A percentile compares a stretch with the other conserved stretches of the same genome.
Conservation (phyloP, 257 asterid species). For the Fraxinus quadrangulata region DNA sequence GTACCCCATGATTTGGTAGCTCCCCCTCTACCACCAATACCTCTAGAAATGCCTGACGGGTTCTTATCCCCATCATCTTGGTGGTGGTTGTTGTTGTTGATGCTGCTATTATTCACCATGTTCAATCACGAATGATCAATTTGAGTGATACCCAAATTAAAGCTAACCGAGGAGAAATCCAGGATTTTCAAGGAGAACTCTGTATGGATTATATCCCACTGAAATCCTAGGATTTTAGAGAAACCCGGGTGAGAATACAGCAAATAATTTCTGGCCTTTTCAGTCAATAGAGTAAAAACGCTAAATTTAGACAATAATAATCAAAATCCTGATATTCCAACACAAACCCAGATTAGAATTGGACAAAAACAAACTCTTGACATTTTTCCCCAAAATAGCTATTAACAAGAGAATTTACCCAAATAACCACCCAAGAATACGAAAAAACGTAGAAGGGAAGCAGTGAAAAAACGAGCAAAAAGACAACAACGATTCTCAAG, state of each 20-base stretch:
- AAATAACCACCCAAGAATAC: constrained; percentile 15
- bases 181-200: constrained; percentile 11
- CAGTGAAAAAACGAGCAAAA: neutral
- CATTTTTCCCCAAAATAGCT: neutral
- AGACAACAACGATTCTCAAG: neutral
- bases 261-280: constrained; percentile 17
- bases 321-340: constrained; percentile 21
- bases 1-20: constrained; percentile 90
- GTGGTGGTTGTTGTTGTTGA: constrained; percentile 35
- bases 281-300: neutral
- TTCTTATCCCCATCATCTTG: constrained; percentile 65
- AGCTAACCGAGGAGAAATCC: neutral
- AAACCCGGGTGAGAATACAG: constrained; percentile 29
- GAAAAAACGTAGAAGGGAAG: neutral
- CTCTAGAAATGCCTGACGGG: constrained; percentile 48
- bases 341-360: constrained; percentile 25
- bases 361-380: constrained; percentile 20
- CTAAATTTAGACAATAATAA: constrained; percentile 10
- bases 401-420: neutral
- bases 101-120: constrained; percentile 60
- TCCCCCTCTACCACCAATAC: constrained; percentile 59
- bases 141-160: constrained; percentile 16
- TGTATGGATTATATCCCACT: neutral
- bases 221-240: constrained; percentile 14
- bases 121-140: constrained; percentile 35